Percentiles rank a stretch among this genome's conserved stretches.
These are phyloP conservation scores for Fagus crenata DNA, from an alignment of 306 rosid species.

Conservation along the genomic window DNA sequence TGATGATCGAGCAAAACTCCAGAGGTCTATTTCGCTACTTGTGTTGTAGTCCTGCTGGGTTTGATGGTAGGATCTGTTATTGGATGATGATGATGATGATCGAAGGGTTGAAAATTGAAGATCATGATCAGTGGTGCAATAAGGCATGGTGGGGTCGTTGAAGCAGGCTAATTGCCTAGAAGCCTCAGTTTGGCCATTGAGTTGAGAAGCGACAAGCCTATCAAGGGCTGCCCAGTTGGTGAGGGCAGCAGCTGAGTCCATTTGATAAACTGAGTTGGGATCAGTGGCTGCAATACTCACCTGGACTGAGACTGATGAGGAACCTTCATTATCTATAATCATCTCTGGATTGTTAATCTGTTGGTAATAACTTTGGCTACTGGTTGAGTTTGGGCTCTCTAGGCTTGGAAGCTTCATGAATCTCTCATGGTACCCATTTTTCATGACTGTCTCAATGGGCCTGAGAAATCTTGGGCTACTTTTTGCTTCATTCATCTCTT, in stretches of 20 bases:
- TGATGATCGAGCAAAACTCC: slow-evolving; percentile 63
- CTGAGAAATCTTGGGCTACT: slow-evolving; percentile 28
- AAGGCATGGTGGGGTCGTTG: slow-evolving; percentile 45
- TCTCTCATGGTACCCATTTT: slow-evolving; percentile 35
- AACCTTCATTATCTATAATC: slow-evolving; percentile 30
- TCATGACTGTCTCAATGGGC: slow-evolving; percentile 23
- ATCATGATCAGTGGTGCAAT: slow-evolving; percentile 33
- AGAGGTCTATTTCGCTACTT: slow-evolving; percentile 59
- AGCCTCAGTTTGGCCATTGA: slow-evolving; percentile 59
- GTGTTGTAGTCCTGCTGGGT: slow-evolving; percentile 40
- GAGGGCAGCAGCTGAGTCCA: slow-evolving; percentile 41
- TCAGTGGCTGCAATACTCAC: slow-evolving; percentile 19
- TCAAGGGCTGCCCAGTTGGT: slow-evolving; percentile 78
- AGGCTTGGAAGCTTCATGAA: slow-evolving; percentile 71
- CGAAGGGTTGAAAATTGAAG: slow-evolving; percentile 52
- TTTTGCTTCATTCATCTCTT: slow-evolving; percentile 46
- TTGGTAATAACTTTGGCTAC: slow-evolving; percentile 46
- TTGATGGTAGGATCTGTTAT: slow-evolving; percentile 31
- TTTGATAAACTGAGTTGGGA: slow-evolving; percentile 35
- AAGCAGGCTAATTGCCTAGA: slow-evolving; percentile 55
- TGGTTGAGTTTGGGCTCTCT: slow-evolving; percentile 69
- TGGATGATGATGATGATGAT: slow-evolving; percentile 50
- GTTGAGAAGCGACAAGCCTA: slow-evolving; percentile 80
- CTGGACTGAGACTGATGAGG: slow-evolving; percentile 34
- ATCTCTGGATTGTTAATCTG: slow-evolving; percentile 37